Base-by-base conservation (phyloP, 805 yeast genomes). In the Kazachstania psychrophila region DNA sequence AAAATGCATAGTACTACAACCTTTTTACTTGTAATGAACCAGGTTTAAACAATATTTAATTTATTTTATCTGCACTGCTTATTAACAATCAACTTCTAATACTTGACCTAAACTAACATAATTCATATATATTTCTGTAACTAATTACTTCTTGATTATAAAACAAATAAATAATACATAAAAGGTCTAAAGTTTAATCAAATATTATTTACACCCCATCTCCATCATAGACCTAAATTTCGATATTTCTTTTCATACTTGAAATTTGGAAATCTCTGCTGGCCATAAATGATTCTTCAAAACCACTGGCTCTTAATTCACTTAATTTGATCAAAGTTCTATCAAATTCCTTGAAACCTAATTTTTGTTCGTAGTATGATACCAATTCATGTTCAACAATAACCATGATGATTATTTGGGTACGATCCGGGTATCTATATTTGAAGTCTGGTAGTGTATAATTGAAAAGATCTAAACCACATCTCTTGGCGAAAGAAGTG, bases 311-410 rank as follows among this genome's bases (percentile, higher is more conserved):
- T 5, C 32, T 16, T 1, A 49, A 48, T 8, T 56, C 51, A 13
- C 23, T 46, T 17, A 43, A 52, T 47, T 46, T 54, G 27, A 45
- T 42, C 34, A 38, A 48, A 39, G 41, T 62, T 4, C 51, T 51
- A 5, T 48, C 42, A 0, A 59, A 45, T 22, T 45, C 48, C 1
- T 12, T 31, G 40, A 69, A 75, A 1, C 68, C 67, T 37, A 70
- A 63, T 18, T 56, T 56, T 2, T 49, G 40, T 6, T 52, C 48
- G 44, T 76, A 76, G 51, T 66, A 74, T 2, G 52, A 58, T 2
- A 60, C 68, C 31, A 76, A 52, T 5, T 64, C 47, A 52, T 76
- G 82, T 39, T 72, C 74, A 12, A 58, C 58, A 17, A 76, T 66
- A 18, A 68, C 73, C 22, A 60, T 62, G 1, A 70, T 70, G 40